Evolutionary conservation across 805 yeast genomes (phyloP).

Genomic region (Barnettozyma wickerhamii): DNA sequence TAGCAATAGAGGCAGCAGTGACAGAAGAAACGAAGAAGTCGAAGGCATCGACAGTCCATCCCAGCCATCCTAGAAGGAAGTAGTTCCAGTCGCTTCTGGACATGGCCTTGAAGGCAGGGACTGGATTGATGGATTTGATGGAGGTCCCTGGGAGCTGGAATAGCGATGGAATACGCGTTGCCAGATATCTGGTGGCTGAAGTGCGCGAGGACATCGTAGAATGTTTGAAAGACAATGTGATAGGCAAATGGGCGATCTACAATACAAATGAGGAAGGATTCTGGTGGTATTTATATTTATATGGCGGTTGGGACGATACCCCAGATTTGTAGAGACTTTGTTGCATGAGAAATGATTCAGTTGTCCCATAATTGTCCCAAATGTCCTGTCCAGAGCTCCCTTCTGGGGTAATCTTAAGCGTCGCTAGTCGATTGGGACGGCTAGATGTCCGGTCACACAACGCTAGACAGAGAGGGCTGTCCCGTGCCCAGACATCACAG

Average conservation of each 20-base stretch:
- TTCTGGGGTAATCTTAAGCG: too few species aligned
- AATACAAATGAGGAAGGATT: background rate
- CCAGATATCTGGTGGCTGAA: conserved; percentile 16
- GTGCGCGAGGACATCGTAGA: background rate
- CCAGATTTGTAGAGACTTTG: too few species aligned
- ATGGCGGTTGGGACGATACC: too few species aligned
- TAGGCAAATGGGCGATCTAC: too few species aligned
- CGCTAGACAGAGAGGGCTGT: too few species aligned
- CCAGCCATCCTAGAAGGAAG: conserved; percentile 54
- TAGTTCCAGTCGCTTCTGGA: conserved; percentile 47
- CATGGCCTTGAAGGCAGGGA: conserved; percentile 36
- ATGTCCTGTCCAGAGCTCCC: too few species aligned
- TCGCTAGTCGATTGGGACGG: too few species aligned
- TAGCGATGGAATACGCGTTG: conserved; percentile 26
- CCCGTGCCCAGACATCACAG: too few species aligned
- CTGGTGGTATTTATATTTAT: background rate
- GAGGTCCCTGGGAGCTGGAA: conserved; percentile 25
- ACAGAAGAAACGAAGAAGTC: conserved; percentile 65
- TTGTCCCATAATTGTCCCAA: too few species aligned
- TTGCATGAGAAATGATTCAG: too few species aligned
- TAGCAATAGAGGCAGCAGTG: conserved; percentile 48
- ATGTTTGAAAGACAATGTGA: too few species aligned
- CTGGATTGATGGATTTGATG: conserved; percentile 35
- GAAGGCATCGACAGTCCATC: conserved; percentile 72
- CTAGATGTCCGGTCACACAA: too few species aligned